phyloP scores from a whole-genome alignment of 176 grass and related monocot genomes.

The Musa schizocarpa region DNA sequence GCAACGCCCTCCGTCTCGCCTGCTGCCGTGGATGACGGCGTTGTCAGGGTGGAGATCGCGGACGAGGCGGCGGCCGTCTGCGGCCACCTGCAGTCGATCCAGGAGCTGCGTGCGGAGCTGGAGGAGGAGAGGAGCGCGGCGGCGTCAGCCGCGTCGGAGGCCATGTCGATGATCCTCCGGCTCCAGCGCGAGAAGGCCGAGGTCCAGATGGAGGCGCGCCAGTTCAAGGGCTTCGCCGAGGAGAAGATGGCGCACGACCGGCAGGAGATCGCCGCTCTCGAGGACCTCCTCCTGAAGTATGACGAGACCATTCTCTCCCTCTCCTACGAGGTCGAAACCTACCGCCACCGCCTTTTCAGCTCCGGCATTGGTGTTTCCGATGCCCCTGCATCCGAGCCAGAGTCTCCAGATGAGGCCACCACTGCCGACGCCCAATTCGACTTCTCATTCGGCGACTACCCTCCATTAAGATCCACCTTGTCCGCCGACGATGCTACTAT shows the following conservation, averaged over 20 bases:
- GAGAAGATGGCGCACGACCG: slow-evolving; percentile 57
- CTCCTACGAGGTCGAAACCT: slow-evolving; percentile 29
- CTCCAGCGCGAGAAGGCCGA: slow-evolving; percentile 77
- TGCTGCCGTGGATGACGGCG: neutral
- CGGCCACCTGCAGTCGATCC: slow-evolving; percentile 22
- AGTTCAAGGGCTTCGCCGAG: slow-evolving; percentile 62
- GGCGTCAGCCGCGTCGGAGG: slow-evolving; percentile 51
- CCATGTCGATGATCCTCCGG: slow-evolving; percentile 85
- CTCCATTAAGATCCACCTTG: neutral
- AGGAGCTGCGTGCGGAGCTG: slow-evolving; percentile 44
- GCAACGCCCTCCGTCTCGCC: neutral
- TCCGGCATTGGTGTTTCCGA: neutral
- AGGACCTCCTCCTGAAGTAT: slow-evolving; percentile 26
- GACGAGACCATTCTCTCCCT: slow-evolving; percentile 29
- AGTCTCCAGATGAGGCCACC: neutral
- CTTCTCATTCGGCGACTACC: slow-evolving; percentile 10
- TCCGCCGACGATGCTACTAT: slow-evolving; percentile 12
- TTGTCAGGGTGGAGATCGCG: slow-evolving; percentile 23
- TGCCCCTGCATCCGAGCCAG: neutral
- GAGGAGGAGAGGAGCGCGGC: slow-evolving; percentile 61
- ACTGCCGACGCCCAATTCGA: neutral
- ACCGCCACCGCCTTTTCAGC: slow-evolving; percentile 42
- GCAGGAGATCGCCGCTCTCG: slow-evolving; percentile 32
- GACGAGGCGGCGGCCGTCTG: slow-evolving; percentile 20
- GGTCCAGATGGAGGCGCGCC: slow-evolving; percentile 60